A percentile compares a stretch with the other conserved stretches of the same genome.
These are phyloP conservation scores for Lichtheimia ramosa DNA, from an alignment of 371 early-diverging fungal genomes.

Conservation along the genomic window DNA sequence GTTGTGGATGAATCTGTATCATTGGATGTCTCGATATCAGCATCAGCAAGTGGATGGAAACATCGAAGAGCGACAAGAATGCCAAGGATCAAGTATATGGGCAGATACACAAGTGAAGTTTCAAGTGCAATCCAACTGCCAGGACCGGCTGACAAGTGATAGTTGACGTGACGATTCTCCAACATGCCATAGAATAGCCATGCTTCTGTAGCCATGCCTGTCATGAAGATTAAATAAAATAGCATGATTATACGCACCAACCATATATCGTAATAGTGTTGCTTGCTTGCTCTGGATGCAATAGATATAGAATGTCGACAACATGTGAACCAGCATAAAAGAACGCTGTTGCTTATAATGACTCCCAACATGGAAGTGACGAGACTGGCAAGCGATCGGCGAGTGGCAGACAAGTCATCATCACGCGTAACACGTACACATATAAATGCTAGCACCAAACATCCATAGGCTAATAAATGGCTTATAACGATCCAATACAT, in stretches of 20 bases:
- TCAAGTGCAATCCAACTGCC: constrained; percentile 13
- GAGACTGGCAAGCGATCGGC: constrained; percentile 17
- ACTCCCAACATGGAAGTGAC: constrained; percentile 17
- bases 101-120: constrained; percentile 12
- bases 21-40: not conserved
- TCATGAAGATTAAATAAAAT: constrained; percentile 19
- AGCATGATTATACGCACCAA: constrained; percentile 22
- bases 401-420: constrained; percentile 5
- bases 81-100: constrained; percentile 4
- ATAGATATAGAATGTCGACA: not conserved
- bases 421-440: constrained; percentile 13
- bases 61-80: constrained; percentile 2
- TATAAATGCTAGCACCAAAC: constrained; percentile 12
- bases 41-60: constrained; percentile 4
- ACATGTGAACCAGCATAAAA: not conserved
- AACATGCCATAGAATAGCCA: constrained; percentile 27
- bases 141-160: not conserved
- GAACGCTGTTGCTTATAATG: constrained; percentile 10
- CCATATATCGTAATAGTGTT: not conserved
- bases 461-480: constrained; percentile 15
- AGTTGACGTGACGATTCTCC: not conserved
- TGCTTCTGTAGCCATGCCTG: constrained; percentile 18
- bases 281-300: too few species aligned
- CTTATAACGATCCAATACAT: constrained; percentile 20
- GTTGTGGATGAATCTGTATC: not conserved